phyloP scores from a whole-genome alignment of 768 basidiomycete species.

The Lactarius trivialis region DNA sequence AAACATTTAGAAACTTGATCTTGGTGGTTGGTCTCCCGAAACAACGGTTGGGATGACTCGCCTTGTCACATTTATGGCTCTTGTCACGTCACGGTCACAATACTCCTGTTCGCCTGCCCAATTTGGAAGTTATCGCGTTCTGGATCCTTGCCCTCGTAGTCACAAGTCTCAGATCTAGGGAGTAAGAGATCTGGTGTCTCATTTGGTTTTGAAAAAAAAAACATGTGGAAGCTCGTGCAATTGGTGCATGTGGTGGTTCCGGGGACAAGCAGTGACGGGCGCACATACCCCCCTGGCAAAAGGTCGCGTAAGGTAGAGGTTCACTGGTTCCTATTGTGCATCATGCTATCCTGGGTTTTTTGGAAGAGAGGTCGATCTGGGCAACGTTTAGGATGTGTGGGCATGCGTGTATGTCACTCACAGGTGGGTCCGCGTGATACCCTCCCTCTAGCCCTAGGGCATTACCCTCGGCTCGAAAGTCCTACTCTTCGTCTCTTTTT shows the following conservation, averaged over 20 bases:
- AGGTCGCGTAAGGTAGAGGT: background rate
- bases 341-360: background rate
- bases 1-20: slow-evolving; percentile 7
- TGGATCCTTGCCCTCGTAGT: background rate
- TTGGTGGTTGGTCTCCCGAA: background rate
- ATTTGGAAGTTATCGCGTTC: background rate
- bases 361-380: background rate
- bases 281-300: background rate
- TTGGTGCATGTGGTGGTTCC: background rate
- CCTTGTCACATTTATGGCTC: background rate
- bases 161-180: background rate
- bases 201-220: background rate
- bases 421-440: background rate
- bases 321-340: background rate
- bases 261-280: background rate
- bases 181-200: background rate
- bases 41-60: slow-evolving; percentile 11
- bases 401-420: background rate
- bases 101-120: background rate
- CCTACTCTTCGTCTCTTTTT: background rate
- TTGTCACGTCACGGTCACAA: background rate
- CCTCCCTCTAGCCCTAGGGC: background rate
- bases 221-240: background rate
- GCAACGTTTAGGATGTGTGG: background rate
- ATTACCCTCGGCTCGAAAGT: background rate